A percentile compares a stretch with the other conserved stretches of the same genome.
These are phyloP conservation scores for Nepenthes gracilis DNA, from an alignment of 148 eudicot genomes.

Conservation along the genomic window DNA sequence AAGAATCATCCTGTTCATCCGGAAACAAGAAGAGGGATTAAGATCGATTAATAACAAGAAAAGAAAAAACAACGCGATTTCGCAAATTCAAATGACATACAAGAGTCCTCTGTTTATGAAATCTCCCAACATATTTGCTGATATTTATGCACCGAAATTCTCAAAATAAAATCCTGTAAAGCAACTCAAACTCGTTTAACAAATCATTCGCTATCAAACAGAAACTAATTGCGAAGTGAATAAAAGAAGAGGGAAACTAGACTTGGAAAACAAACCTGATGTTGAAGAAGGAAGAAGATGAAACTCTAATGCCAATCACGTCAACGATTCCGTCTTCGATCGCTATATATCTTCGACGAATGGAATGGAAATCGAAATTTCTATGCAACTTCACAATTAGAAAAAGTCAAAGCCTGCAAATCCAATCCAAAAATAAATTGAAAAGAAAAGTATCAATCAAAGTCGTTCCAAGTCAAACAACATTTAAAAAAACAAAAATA, in stretches of 20 bases:
- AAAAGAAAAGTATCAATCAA: not conserved
- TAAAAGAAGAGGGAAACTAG: not conserved
- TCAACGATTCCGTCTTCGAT: not conserved
- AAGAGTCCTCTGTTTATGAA: constrained; percentile 55
- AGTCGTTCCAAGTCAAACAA: not conserved
- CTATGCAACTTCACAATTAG: constrained; percentile 11
- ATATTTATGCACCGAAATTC: not conserved
- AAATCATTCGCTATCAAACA: not conserved
- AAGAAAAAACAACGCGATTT: not conserved
- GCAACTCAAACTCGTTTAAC: not conserved
- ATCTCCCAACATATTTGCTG: constrained; percentile 60
- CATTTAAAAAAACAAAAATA: not conserved
- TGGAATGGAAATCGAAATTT: constrained; percentile 9
- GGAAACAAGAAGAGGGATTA: not conserved
- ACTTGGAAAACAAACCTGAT: not conserved
- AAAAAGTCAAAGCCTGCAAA: constrained; percentile 22
- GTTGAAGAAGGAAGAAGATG: not conserved
- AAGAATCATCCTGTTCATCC: constrained; percentile 46
- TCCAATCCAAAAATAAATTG: not conserved
- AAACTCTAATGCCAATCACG: not conserved
- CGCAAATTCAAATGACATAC: constrained; percentile 23
- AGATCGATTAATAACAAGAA: not conserved
- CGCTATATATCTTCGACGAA: not conserved
- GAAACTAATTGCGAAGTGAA: not conserved
- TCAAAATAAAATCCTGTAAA: not conserved